Evolutionary conservation across 2,329 filamentous ascomycete species (phyloP), one percentile per base, ranked within the genome.

Genomic region (Colletotrichum graminicola): DNA sequence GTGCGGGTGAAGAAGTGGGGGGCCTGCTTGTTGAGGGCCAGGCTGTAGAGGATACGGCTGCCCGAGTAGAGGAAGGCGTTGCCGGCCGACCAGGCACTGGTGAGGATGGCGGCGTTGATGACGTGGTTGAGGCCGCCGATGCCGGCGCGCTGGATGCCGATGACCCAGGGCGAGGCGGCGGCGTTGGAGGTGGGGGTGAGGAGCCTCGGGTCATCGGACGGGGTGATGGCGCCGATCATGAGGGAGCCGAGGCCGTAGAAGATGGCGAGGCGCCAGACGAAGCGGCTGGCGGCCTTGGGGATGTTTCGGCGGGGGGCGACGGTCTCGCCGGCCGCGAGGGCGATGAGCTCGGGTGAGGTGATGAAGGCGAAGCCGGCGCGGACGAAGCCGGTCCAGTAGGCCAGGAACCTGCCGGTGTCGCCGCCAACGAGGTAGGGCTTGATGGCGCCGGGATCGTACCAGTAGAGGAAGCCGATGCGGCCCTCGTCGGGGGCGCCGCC

Each of bases 61-160:
- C 91, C 90, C 1, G 89, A 90, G 80, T 92, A 88, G 2, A 93
- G 85, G 1, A 85, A 87, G 2, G 83, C 80, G 75, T 95, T 93
- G 16, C 88, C 86, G 8, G 91, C 85, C n/a, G 65, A 90, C 89
- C 79, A 91, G 89, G 4, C 90, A 0, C 91, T 89, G 21, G 91
- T 90, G 62, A 93, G 82, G 75, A 93, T 88, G 26, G 88, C 89
- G 43, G 86, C 90, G 77, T 93, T 93, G 82, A 93, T 90, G 75
- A 92, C 85, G 72, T 88, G 88, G 75, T 91, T 88, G 2, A 93
- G 85, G 1, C 85, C 87, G 2, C 82, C 80, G 75, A 95, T 93
- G 14, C 88, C 86, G 6, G 91, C 85, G 29, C 90, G 85, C 69
- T 89, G 85, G 88, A 94, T 94, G 32, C 91, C 90, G 49, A 92